Evolutionary conservation across 2,329 filamentous ascomycete genomes (phyloP), one percentile per base, ranked within the genome.

Genomic region (Fusarium metavorans): DNA sequence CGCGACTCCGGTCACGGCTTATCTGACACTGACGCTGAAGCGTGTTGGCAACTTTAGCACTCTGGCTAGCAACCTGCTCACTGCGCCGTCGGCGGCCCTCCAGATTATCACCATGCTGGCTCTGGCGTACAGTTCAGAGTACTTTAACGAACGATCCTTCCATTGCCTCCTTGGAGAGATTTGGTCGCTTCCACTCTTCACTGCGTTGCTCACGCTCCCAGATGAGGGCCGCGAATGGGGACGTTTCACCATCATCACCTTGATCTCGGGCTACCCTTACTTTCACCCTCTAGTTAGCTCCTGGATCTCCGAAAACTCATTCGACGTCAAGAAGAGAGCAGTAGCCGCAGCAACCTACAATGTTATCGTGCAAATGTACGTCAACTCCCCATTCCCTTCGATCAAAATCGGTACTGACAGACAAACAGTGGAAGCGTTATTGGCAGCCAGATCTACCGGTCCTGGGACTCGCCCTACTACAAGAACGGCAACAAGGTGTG

Each of bases 41-140:
- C 84, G 87, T 3, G 82, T 92, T 6, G 90, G 85, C 14, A 74
- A 78, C 16, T 92, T 91, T 81, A 82, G 81, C 58, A 90, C 89
- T 2, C 89, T 93, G 77, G 82, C 89, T 35, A 88, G 87, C 32
- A 93, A 92, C 73, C 83, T 93, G 70, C 85, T 93, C 25, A 90
- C 90, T 1, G 91, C 92, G 16, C 90, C 89, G 0, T 87, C 88
- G 1, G 88, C 88, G 18, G 84, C 84, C 0, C 80, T 91, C 2
- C 90, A 90, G 77, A 90, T 91, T 69, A 65, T 89, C 57, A 89
- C 89, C 52, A 87, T 91, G 81, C 78, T 91, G 18, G 78, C 83
- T 2, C 84, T 89, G 68, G 88, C 89, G 0, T 89, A 84, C 81
- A 83, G 87, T 54, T 89, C 87, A 7, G 88, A 91, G 66, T 84